Conservation (phyloP, 1,284 basidiomycete genomes). For the Leccinum huronense region DNA sequence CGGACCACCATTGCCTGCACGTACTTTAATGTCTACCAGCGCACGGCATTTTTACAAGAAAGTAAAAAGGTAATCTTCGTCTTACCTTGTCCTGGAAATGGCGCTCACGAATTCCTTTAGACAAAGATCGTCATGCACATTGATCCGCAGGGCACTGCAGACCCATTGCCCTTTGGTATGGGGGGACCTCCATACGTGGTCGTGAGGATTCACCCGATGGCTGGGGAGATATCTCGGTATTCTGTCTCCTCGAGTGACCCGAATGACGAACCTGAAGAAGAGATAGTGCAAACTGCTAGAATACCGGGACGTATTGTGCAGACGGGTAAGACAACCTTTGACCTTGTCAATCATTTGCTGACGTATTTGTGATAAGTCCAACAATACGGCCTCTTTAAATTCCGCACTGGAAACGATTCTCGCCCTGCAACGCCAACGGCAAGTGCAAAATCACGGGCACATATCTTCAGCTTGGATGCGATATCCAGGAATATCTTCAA, state of each 20-base stretch:
- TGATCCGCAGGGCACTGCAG: slow-evolving; percentile 69
- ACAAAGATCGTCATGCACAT: slow-evolving; percentile 87
- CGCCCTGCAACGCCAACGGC: slow-evolving; percentile 78
- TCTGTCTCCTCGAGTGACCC: slow-evolving; percentile 71
- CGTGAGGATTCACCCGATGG: slow-evolving; percentile 75
- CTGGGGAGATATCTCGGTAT: slow-evolving; percentile 77
- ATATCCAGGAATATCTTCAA: slow-evolving; percentile 79
- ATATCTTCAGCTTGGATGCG: slow-evolving; percentile 81
- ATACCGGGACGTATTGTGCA: slow-evolving; percentile 72
- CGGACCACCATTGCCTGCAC: slow-evolving; percentile 67
- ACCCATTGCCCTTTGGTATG: slow-evolving; percentile 72
- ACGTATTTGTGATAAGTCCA: slow-evolving; percentile 55
- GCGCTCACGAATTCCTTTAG: slow-evolving; percentile 40
- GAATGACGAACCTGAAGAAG: slow-evolving; percentile 70
- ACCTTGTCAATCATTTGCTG: slow-evolving; percentile 2
- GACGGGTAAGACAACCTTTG: slow-evolving; percentile 58
- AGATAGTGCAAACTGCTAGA: slow-evolving; percentile 77
- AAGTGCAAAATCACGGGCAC: slow-evolving; percentile 63
- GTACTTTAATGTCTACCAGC: slow-evolving; percentile 83
- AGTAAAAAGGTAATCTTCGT: slow-evolving; percentile 62
- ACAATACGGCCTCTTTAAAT: slow-evolving; percentile 83
- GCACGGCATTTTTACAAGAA: slow-evolving; percentile 72
- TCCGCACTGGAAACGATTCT: slow-evolving; percentile 73
- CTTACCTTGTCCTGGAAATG: neutral
- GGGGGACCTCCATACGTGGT: slow-evolving; percentile 68